Percentiles rank a stretch among this genome's conserved stretches.
Conservation (phyloP, 352 stramenopile genomes). For the Blastocystis sp. region DNA sequence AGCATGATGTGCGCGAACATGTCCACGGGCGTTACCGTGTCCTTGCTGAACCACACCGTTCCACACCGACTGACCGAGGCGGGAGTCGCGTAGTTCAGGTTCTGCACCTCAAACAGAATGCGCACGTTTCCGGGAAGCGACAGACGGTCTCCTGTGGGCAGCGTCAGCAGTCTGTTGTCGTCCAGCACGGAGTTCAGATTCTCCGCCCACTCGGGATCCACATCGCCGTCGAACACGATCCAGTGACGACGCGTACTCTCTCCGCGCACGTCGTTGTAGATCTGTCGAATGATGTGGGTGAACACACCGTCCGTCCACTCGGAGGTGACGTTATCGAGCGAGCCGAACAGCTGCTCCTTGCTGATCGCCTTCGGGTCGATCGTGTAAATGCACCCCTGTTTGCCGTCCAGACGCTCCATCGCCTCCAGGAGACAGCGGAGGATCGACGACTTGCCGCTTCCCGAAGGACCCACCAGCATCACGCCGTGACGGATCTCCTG, state of each 20-base stretch:
- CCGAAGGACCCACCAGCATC: constrained; percentile 93
- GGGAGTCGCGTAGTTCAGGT: constrained; percentile 87
- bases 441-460: constrained; percentile 85
- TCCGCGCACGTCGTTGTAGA: constrained; percentile 90
- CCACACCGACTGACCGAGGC: constrained; percentile 98
- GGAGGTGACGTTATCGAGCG: constrained; percentile 94
- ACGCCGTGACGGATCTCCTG: constrained; percentile 90
- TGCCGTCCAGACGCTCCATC: constrained; percentile 82
- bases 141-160: constrained; percentile 93
- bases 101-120: constrained; percentile 99
- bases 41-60: constrained; percentile 97
- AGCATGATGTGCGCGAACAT: constrained; percentile 70
- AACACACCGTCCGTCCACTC: constrained; percentile 99
- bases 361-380: constrained; percentile 97
- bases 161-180: constrained; percentile 95
- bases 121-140: constrained; percentile 92
- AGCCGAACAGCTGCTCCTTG: constrained; percentile 93
- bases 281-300: constrained; percentile 84
- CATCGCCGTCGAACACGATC: constrained; percentile 99
- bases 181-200: constrained; percentile 99
- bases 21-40: constrained; percentile 81
- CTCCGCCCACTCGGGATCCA: constrained; percentile 99
- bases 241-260: constrained; percentile 87
- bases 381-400: constrained; percentile 87
- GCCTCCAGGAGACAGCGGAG: constrained; percentile 79